Percentiles rank a stretch among this genome's conserved stretches.
phyloP scores from a whole-genome alignment of 179 eudicot species.

The Corrigiola litoralis region DNA sequence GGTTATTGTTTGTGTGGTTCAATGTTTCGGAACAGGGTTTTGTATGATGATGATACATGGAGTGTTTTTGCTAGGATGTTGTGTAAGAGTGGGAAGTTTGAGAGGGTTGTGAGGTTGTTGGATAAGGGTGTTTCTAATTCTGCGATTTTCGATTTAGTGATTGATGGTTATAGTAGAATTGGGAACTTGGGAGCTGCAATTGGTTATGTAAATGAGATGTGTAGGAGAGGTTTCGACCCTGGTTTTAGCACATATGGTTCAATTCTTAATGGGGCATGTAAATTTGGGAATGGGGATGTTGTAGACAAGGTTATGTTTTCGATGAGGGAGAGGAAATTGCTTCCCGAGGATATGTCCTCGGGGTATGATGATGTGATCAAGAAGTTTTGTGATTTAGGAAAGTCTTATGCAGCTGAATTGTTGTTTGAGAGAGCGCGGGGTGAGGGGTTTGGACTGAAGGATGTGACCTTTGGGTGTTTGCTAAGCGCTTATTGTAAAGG shows the following conservation, averaged over 20 bases:
- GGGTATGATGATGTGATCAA: slow-evolving; percentile 50
- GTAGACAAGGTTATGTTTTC: slow-evolving; percentile 31
- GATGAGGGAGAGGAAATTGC: slow-evolving; percentile 49
- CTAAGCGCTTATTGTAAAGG: slow-evolving; percentile 47
- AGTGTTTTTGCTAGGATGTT: slow-evolving; percentile 47
- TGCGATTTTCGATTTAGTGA: slow-evolving; percentile 41
- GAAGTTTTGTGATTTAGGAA: slow-evolving; percentile 60
- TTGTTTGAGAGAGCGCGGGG: slow-evolving; percentile 43
- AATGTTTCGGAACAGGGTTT: slow-evolving; percentile 52
- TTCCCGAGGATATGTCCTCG: slow-evolving; percentile 19
- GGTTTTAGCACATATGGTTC: slow-evolving; percentile 62
- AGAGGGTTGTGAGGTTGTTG: slow-evolving; percentile 44
- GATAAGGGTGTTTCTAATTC: slow-evolving; percentile 42
- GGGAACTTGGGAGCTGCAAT: slow-evolving; percentile 63
- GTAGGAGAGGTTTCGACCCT: slow-evolving; percentile 35
- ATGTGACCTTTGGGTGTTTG: slow-evolving; percentile 48
- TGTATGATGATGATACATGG: slow-evolving; percentile 45
- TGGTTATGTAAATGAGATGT: slow-evolving; percentile 45
- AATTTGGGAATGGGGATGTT: slow-evolving; percentile 33
- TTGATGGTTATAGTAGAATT: slow-evolving; percentile 51
- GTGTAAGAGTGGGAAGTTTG: slow-evolving; percentile 56
- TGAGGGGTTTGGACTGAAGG: slow-evolving; percentile 34
- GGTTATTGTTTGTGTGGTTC: slow-evolving; percentile 59
- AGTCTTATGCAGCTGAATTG: slow-evolving; percentile 54
- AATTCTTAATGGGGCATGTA: slow-evolving; percentile 78